Percentiles rank a stretch among this genome's conserved stretches.
Conservation (phyloP, 2,329 filamentous ascomycete species). For the Fusarium redolens region DNA sequence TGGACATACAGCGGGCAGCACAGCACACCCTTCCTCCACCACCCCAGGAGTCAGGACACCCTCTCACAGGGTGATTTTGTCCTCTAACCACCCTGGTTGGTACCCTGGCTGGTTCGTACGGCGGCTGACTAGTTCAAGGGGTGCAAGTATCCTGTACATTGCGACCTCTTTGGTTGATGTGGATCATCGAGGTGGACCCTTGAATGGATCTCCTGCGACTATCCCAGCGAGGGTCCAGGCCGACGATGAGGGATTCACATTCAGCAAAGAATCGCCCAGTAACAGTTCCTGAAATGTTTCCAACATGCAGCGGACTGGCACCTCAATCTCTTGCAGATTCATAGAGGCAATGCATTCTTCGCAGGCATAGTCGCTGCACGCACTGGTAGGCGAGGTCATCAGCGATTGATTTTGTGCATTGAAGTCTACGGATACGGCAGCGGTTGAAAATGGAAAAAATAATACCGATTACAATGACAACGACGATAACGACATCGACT, state of each 20-base stretch:
- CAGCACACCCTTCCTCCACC: conserved; percentile 18
- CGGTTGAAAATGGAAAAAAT: conserved; percentile 13
- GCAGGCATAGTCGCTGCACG: conserved; percentile 5
- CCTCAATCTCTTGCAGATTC: conserved; percentile 14
- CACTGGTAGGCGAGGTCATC: conserved; percentile 6
- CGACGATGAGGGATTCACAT: conserved; percentile 13
- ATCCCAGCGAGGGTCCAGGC: conserved; percentile 36
- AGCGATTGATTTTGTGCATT: background rate
- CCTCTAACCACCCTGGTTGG: conserved; percentile 39
- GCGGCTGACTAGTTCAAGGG: conserved; percentile 38
- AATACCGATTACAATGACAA: conserved; percentile 20
- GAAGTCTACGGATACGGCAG: conserved; percentile 16
- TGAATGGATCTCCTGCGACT: conserved; percentile 37
- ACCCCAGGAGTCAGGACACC: conserved; percentile 24
- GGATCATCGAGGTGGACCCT: conserved; percentile 28
- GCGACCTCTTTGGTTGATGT: conserved; percentile 11
- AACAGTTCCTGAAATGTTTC: conserved; percentile 32
- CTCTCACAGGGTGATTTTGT: conserved; percentile 20
- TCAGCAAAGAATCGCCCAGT: conserved; percentile 36
- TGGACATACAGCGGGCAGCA: conserved; percentile 6
- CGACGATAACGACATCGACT: conserved; percentile 29
- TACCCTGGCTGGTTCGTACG: conserved; percentile 41
- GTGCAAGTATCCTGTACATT: conserved; percentile 42
- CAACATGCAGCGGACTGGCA: conserved; percentile 32
- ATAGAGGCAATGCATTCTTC: background rate